Percentiles rank a stretch among this genome's conserved stretches.
phyloP scores from a whole-genome alignment of 306 rosid species.

The Macrotyloma uniflorum region DNA sequence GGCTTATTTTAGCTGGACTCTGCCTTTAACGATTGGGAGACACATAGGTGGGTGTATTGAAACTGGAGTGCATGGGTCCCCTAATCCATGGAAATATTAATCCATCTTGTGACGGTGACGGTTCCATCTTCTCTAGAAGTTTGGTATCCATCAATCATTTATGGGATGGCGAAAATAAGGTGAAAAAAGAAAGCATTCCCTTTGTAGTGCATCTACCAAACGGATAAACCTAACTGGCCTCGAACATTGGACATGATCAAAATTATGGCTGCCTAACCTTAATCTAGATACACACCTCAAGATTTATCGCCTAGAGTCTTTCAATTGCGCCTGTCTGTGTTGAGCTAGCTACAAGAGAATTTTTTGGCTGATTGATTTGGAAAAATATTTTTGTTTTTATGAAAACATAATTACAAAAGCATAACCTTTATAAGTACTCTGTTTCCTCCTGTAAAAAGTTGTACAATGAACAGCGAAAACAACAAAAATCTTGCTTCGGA shows the following conservation, averaged over 20 bases:
- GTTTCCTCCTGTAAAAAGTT: background rate
- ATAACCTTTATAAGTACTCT: background rate
- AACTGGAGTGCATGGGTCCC: slow-evolving; percentile 64
- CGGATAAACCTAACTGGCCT: slow-evolving; percentile 56
- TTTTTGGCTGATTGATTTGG: background rate
- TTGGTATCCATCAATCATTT: slow-evolving; percentile 63
- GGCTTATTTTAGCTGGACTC: slow-evolving; percentile 53
- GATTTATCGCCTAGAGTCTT: slow-evolving; percentile 14
- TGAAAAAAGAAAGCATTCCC: slow-evolving; percentile 45
- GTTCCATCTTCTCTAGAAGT: slow-evolving; percentile 53
- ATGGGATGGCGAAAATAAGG: slow-evolving; percentile 54
- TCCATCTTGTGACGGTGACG: slow-evolving; percentile 48
- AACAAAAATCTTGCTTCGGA: background rate
- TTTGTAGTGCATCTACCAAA: slow-evolving; percentile 58
- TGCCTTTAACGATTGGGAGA: slow-evolving; percentile 56
- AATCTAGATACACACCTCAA: slow-evolving; percentile 29
- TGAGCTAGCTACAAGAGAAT: background rate
- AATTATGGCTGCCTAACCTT: slow-evolving; percentile 31
- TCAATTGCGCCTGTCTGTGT: slow-evolving; percentile 9
- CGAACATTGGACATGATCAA: slow-evolving; percentile 39
- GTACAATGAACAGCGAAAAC: background rate
- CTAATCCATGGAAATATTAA: slow-evolving; percentile 39
- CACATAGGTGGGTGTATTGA: slow-evolving; percentile 56
- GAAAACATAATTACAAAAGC: background rate
- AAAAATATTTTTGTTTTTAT: background rate